A percentile compares a stretch with the other conserved stretches of the same genome.
phyloP scores from a whole-genome alignment of 805 yeast species.

The Monosporozyma unispora region DNA sequence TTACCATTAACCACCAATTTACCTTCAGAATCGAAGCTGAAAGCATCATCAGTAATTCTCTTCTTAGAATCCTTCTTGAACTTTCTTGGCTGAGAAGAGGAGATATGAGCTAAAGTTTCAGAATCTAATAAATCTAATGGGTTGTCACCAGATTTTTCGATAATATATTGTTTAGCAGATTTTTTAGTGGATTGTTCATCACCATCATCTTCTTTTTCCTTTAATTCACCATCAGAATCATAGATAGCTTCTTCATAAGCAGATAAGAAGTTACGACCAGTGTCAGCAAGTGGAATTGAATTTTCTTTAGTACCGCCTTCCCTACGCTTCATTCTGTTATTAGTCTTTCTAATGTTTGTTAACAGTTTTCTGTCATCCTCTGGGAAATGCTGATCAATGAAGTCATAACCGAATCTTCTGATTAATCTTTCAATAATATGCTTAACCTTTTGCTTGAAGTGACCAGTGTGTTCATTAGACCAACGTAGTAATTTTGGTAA shows the following conservation, averaged over 20 bases:
- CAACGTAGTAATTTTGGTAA: conserved; percentile 72
- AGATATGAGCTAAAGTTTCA: conserved; percentile 75
- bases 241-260: conserved; percentile 91
- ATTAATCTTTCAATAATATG: conserved; percentile 87
- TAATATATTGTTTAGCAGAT: conserved; percentile 51
- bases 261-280: conserved; percentile 54
- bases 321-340: conserved; percentile 70
- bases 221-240: conserved; percentile 50
- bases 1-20: conserved; percentile 30
- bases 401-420: conserved; percentile 83
- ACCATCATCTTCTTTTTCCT: conserved; percentile 44
- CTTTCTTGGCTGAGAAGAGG: conserved; percentile 75
- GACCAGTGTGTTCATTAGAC: conserved; percentile 95
- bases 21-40: conserved; percentile 30
- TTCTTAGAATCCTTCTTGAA: conserved; percentile 35
- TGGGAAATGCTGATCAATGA: conserved; percentile 76
- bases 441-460: conserved; percentile 85
- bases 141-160: conserved; percentile 55
- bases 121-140: conserved; percentile 88
- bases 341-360: conserved; percentile 75
- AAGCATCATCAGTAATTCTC: conserved; percentile 23
- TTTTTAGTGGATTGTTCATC: conserved; percentile 24
- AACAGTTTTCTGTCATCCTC: conserved; percentile 80
- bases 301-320: conserved; percentile 25
- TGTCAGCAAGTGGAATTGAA: conserved; percentile 15